Conservation (phyloP, 805 yeast species). For the Jamesozyma piceae region DNA sequence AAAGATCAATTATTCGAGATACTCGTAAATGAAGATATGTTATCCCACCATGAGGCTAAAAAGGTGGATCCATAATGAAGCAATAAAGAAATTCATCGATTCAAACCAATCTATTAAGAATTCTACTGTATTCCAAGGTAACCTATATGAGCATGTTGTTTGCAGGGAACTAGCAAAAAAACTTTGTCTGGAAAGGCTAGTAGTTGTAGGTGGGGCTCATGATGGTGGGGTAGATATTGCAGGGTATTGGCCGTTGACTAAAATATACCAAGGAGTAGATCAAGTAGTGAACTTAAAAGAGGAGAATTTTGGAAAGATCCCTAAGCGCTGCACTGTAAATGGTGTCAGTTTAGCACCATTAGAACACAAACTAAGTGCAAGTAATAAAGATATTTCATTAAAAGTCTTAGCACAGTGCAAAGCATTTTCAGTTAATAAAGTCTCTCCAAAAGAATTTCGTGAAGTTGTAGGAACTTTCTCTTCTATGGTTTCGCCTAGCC, state of each 20-base stretch:
- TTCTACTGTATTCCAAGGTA: constrained; percentile 29
- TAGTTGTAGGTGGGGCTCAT: constrained; percentile 27
- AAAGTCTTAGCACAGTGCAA: constrained; percentile 28
- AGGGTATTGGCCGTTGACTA: constrained; percentile 21
- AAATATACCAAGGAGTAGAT: constrained; percentile 10
- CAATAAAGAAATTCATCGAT: constrained; percentile 13
- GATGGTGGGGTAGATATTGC: constrained; percentile 30
- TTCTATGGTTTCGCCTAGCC: constrained; percentile 12
- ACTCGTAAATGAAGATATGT: background rate
- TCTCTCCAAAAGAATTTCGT: constrained; percentile 26
- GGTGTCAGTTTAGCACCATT: constrained; percentile 17
- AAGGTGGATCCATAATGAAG: constrained; percentile 11
- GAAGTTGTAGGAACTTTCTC: constrained; percentile 27
- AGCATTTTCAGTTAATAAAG: constrained; percentile 21
- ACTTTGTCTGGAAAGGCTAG: constrained; percentile 16
- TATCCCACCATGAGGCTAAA: background rate
- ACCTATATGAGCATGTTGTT: constrained; percentile 27
- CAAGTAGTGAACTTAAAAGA: constrained; percentile 1
- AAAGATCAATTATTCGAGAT: background rate
- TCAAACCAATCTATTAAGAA: constrained; percentile 15
- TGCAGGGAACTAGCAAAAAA: constrained; percentile 25
- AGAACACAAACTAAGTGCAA: constrained; percentile 7
- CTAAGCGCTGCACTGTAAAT: constrained; percentile 13
- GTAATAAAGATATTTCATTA: constrained; percentile 8
- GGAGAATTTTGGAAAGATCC: constrained; percentile 3